phyloP scores from a whole-genome alignment of 1,284 basidiomycete species.

The Mrakiaceae sp. region DNA sequence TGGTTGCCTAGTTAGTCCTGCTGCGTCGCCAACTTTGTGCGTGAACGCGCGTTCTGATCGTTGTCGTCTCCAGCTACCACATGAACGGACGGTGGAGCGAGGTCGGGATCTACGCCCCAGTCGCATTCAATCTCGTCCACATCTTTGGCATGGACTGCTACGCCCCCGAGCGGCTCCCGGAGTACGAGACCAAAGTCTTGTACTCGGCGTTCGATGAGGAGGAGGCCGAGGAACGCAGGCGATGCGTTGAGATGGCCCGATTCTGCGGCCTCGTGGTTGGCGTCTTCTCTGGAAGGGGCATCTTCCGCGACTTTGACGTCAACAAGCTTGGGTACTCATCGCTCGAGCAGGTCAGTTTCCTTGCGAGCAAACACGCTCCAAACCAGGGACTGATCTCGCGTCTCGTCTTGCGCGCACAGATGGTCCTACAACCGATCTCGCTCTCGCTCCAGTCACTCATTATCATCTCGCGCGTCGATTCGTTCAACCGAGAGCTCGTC shows the following conservation, averaged over 20 bases:
- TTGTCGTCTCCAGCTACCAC: background rate
- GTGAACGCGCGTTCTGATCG: too few species aligned
- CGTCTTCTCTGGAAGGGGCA: background rate
- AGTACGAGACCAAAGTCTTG: slow-evolving; percentile 7
- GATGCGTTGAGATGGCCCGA: background rate
- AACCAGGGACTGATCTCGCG: background rate
- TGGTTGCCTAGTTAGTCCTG: background rate
- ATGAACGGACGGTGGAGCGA: slow-evolving; percentile 2
- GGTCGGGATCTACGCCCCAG: slow-evolving; percentile 7
- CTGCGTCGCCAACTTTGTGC: background rate
- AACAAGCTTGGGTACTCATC: background rate
- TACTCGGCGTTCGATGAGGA: slow-evolving; percentile 1
- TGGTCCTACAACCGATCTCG: background rate
- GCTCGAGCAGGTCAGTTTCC: background rate
- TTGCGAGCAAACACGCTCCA: background rate
- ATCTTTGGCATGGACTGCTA: slow-evolving; percentile 9
- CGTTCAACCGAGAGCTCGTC: slow-evolving; percentile 13
- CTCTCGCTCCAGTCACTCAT: slow-evolving; percentile 8
- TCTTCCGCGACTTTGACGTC: slow-evolving; percentile 1
- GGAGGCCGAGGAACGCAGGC: slow-evolving; percentile 6
- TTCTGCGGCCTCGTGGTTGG: slow-evolving; percentile 2
- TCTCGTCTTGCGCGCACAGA: background rate
- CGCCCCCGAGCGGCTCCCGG: background rate
- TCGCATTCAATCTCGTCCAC: slow-evolving; percentile 2
- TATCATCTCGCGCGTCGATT: slow-evolving; percentile 11